phyloP scores from a whole-genome alignment of 805 yeast genomes.

The Lipomyces kockii region DNA sequence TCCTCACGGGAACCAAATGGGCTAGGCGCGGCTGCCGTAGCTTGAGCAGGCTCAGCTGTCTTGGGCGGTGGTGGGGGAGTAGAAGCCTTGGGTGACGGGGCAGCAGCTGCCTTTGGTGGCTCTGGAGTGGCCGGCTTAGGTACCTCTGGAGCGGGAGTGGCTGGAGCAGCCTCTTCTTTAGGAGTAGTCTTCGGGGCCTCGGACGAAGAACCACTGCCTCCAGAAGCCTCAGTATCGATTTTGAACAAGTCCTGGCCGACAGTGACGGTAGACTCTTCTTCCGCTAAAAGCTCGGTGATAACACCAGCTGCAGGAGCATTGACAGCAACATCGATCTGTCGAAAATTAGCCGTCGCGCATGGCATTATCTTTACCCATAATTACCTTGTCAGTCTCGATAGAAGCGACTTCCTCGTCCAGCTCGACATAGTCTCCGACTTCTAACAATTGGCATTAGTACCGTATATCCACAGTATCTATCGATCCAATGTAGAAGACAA shows the following conservation, averaged over 20 bases:
- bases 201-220: conserved; percentile 42
- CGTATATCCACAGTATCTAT: conserved; percentile 31
- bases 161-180: conserved; percentile 40
- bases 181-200: conserved; percentile 37
- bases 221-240: conserved; percentile 67
- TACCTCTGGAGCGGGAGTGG: conserved; percentile 47
- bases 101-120: conserved; percentile 44
- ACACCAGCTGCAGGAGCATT: conserved; percentile 93
- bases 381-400: conserved; percentile 87
- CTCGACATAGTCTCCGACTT: conserved; percentile 85
- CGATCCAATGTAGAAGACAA: neutral
- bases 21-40: conserved; percentile 44
- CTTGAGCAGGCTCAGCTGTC: conserved; percentile 40
- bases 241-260: conserved; percentile 92
- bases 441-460: conserved; percentile 47
- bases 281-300: conserved; percentile 77
- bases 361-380: neutral
- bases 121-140: conserved; percentile 38
- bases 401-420: conserved; percentile 93
- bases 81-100: conserved; percentile 27
- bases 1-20: conserved; percentile 77
- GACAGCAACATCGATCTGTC: conserved; percentile 86
- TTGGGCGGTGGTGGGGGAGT: conserved; percentile 43
- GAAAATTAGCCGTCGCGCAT: neutral
- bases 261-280: conserved; percentile 88